A percentile compares a stretch with the other conserved stretches of the same genome.
Evolutionary conservation across 2,329 filamentous ascomycete genomes (phyloP).

Genomic region (Sclerotiophoma versabilis): DNA sequence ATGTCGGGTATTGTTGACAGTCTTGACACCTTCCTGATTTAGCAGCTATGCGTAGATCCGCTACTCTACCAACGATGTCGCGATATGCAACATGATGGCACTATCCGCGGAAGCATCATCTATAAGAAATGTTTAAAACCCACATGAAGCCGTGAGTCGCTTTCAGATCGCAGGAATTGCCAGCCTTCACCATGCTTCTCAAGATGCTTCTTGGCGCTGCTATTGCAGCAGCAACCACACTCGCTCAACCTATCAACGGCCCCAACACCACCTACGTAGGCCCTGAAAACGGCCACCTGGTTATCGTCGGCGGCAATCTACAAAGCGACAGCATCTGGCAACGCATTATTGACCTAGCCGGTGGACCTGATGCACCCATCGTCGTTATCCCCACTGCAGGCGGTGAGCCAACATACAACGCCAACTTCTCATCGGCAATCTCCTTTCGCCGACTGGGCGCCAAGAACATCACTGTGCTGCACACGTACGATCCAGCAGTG

Average conservation of each 20-base stretch:
- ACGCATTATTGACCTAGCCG: conserved; percentile 35
- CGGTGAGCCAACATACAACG: conserved; percentile 29
- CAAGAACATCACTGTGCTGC: conserved; percentile 33
- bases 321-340: conserved; percentile 34
- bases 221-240: conserved; percentile 9
- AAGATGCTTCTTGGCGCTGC: conserved; percentile 6
- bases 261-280: conserved; percentile 30
- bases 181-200: conserved; percentile 17
- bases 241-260: conserved; percentile 21
- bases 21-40: conserved; percentile 11
- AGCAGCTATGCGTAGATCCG: background rate
- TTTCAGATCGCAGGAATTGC: background rate
- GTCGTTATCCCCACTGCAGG: conserved; percentile 35
- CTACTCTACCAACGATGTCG: conserved; percentile 10
- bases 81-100: conserved; percentile 10
- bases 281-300: conserved; percentile 32
- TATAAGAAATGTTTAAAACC: background rate
- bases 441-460: conserved; percentile 28
- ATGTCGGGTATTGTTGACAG: background rate
- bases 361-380: conserved; percentile 30
- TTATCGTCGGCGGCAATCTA: conserved; percentile 36
- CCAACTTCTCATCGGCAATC: conserved; percentile 28
- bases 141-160: background rate
- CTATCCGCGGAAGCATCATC: background rate
- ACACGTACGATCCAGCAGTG: conserved; percentile 33